These are phyloP conservation scores for Aegilops tauschii DNA, from an alignment of 176 grass and related monocot genomes.

Conservation along the genomic window DNA sequence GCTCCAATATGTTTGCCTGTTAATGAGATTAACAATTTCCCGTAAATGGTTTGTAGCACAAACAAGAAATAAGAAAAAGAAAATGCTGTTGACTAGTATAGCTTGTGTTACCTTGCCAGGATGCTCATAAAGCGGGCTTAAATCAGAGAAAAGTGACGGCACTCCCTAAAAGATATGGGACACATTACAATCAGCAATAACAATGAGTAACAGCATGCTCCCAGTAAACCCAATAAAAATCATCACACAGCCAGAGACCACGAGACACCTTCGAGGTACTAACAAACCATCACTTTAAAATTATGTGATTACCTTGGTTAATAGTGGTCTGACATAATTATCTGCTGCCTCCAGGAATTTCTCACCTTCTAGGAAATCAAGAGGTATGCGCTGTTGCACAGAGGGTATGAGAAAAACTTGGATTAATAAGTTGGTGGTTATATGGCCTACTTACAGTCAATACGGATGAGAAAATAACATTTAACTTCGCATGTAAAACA, in stretches of 20 bases:
- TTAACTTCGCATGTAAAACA: background rate
- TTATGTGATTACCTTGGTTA: constrained; percentile 80
- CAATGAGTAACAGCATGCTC: background rate
- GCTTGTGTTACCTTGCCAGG: constrained; percentile 78
- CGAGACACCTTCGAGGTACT: background rate
- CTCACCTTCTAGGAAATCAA: constrained; percentile 90
- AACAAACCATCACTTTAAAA: background rate
- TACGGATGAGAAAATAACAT: background rate
- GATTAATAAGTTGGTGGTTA: background rate
- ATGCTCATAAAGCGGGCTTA: constrained; percentile 83
- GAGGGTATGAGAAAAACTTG: constrained; percentile 18
- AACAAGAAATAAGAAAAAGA: background rate
- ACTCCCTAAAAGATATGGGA: constrained; percentile 64
- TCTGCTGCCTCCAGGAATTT: constrained; percentile 87
- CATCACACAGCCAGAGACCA: background rate
- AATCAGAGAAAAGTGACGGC: constrained; percentile 93
- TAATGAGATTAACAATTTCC: constrained; percentile 19
- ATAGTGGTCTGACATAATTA: constrained; percentile 82
- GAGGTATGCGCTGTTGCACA: constrained; percentile 84
- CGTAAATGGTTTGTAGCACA: constrained; percentile 10
- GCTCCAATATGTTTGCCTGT: constrained; percentile 84
- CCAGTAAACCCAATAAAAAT: constrained; percentile 2
- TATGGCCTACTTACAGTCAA: constrained; percentile 1
- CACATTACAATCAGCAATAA: constrained; percentile 10
- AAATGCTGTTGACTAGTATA: constrained; percentile 17